Conservation (phyloP, 2,329 filamentous ascomycete species). For the Penicillium sp. region DNA sequence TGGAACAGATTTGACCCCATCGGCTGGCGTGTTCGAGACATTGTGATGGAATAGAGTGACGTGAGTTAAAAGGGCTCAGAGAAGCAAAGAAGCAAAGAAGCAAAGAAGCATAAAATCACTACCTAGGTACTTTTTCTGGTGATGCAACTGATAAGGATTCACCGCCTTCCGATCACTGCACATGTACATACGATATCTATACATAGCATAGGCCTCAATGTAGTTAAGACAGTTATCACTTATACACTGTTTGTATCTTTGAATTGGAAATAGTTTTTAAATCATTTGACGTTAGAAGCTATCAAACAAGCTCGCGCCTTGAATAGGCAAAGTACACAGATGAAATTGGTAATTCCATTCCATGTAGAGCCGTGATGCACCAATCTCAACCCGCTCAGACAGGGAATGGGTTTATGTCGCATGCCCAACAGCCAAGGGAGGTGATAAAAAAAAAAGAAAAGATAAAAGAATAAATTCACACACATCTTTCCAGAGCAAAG, state of each 20-base stretch:
- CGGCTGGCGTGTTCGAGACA: slow-evolving; percentile 36
- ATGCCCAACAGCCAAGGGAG: slow-evolving; percentile 1
- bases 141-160: slow-evolving; percentile 16
- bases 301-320: slow-evolving; percentile 4
- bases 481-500: slow-evolving; percentile 1
- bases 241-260: neutral
- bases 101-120: neutral
- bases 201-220: too few species aligned
- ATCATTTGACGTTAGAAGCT: slow-evolving; percentile 4
- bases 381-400: slow-evolving; percentile 1
- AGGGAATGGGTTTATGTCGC: slow-evolving; percentile 2
- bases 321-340: neutral
- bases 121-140: slow-evolving; percentile 4
- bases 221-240: too few species aligned
- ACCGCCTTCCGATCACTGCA: neutral
- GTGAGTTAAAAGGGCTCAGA: neutral
- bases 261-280: neutral
- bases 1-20: slow-evolving; percentile 22
- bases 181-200: neutral
- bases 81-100: neutral
- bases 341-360: neutral
- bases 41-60: slow-evolving; percentile 4
- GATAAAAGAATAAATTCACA: slow-evolving; percentile 12
- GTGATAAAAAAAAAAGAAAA: slow-evolving; percentile 8
- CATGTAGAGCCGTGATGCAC: slow-evolving; percentile 1